A percentile compares a stretch with the other conserved stretches of the same genome.
phyloP scores from a whole-genome alignment of 345 rosid genomes.

The Syzygium aqueum region DNA sequence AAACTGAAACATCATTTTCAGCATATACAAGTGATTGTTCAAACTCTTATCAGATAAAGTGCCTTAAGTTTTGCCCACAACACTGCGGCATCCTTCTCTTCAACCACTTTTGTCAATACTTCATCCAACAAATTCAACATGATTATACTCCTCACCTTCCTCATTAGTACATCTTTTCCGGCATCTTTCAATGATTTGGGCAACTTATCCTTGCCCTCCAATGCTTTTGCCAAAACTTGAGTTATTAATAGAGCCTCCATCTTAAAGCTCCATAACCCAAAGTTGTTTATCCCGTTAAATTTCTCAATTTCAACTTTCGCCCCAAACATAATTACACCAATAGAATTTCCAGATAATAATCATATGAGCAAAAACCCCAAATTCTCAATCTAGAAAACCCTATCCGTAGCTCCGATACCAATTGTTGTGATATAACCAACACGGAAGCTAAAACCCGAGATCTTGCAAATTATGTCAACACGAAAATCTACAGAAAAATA shows the following conservation, averaged over 20 bases:
- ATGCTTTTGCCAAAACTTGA: background rate
- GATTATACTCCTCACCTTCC: background rate
- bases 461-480: background rate
- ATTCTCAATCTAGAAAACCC: background rate
- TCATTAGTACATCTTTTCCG: background rate
- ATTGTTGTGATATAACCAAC: too few species aligned
- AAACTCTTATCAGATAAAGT: too few species aligned
- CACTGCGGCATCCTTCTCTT: background rate
- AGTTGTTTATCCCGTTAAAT: background rate
- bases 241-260: background rate
- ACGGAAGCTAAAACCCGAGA: too few species aligned
- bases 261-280: background rate
- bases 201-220: background rate
- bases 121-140: background rate
- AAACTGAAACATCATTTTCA: background rate
- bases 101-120: background rate
- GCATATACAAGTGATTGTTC: background rate
- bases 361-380: background rate
- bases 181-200: background rate
- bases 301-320: background rate
- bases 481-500: too few species aligned
- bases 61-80: background rate
- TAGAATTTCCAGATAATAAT: background rate
- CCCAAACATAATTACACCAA: too few species aligned
- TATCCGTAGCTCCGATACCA: background rate